These are phyloP conservation scores for Metschnikowia koreensis DNA, from an alignment of 805 yeast genomes.

Conservation along the genomic window DNA sequence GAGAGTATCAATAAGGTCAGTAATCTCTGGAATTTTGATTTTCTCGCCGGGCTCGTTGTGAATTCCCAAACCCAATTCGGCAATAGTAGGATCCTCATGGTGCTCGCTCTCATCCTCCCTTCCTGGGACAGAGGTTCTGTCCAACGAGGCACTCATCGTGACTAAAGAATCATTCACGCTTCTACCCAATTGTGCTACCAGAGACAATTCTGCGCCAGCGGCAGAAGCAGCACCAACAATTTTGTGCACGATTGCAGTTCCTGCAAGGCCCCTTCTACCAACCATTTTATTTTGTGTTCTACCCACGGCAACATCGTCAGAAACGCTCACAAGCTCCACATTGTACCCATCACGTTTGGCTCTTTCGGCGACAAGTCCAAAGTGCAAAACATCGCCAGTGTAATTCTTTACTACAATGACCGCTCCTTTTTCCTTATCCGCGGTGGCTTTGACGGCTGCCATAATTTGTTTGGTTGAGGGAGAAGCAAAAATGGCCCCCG, in stretches of 20 bases:
- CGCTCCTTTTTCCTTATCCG: constrained; percentile 57
- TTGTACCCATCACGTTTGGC: constrained; percentile 74
- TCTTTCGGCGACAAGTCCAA: constrained; percentile 87
- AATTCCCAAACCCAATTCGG: constrained; percentile 93
- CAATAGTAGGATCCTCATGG: constrained; percentile 54
- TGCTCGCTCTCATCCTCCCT: constrained; percentile 46
- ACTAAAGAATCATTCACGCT: constrained; percentile 64
- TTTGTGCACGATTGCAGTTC: constrained; percentile 85
- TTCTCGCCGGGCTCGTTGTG: constrained; percentile 92
- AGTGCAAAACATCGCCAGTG: constrained; percentile 92
- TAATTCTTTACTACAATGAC: constrained; percentile 84
- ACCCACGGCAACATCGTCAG: constrained; percentile 96
- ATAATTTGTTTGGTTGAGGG: constrained; percentile 89
- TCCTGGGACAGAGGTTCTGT: constrained; percentile 89
- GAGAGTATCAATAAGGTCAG: constrained; percentile 54
- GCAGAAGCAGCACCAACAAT: constrained; percentile 71
- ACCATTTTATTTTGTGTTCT: constrained; percentile 83
- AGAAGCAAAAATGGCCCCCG: constrained; percentile 90
- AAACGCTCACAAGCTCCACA: constrained; percentile 72
- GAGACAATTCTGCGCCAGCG: constrained; percentile 42
- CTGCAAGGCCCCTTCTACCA: constrained; percentile 93
- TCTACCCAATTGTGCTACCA: constrained; percentile 58
- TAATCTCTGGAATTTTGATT: constrained; percentile 69
- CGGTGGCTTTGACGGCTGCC: constrained; percentile 62
- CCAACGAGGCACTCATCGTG: constrained; percentile 86